Evolutionary conservation across 1,284 basidiomycete species (phyloP).

Genomic region (Tylopilus orsonianus): DNA sequence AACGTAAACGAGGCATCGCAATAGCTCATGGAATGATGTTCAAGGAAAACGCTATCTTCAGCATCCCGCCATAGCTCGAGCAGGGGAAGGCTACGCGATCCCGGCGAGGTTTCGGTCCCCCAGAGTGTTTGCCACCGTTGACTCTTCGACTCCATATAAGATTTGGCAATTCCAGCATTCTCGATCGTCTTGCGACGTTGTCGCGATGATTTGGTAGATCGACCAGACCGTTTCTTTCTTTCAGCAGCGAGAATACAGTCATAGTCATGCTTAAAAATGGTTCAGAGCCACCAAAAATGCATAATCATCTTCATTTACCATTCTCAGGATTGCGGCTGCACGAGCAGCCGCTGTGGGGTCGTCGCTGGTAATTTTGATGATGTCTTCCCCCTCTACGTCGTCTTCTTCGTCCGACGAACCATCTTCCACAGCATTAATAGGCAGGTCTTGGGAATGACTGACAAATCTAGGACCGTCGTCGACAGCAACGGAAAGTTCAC

Average conservation of each 20-base stretch:
- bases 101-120: constrained; percentile 9
- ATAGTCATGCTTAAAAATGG: constrained; percentile 66
- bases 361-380: constrained; percentile 76
- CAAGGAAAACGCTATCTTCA: constrained; percentile 30
- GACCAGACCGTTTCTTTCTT: constrained; percentile 22
- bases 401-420: constrained; percentile 33
- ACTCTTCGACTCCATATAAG: constrained; percentile 10
- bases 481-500: constrained; percentile 36
- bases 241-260: constrained; percentile 68
- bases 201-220: constrained; percentile 13
- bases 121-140: constrained; percentile 13
- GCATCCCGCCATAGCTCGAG: constrained; percentile 31
- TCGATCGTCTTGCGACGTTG: constrained; percentile 32
- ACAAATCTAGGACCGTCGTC: constrained; percentile 21
- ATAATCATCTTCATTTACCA: constrained; percentile 46
- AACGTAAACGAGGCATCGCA: constrained; percentile 19
- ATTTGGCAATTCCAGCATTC: constrained; percentile 26
- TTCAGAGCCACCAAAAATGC: neutral
- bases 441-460: neutral
- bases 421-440: neutral
- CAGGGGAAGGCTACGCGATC: constrained; percentile 26
- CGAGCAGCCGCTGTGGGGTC: constrained; percentile 83
- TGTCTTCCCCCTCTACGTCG: constrained; percentile 36
- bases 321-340: constrained; percentile 86
- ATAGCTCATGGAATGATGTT: constrained; percentile 25